A percentile compares a stretch with the other conserved stretches of the same genome.
These are phyloP conservation scores for Mallotus nudiflorus DNA, from an alignment of 345 rosid species.

Conservation along the genomic window DNA sequence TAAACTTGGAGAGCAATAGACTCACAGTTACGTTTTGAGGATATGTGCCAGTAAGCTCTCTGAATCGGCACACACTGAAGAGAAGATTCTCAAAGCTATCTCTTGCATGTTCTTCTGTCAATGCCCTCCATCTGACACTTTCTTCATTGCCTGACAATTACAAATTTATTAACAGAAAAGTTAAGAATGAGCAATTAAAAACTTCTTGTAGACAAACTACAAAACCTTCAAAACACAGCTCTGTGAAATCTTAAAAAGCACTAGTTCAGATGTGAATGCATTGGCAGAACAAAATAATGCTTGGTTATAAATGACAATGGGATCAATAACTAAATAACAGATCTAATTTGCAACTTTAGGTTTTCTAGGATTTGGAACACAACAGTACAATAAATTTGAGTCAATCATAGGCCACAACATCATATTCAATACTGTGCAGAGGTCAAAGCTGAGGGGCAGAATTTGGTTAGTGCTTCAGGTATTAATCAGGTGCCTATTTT, in stretches of 20 bases:
- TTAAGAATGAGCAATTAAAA: not conserved
- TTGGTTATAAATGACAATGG: not conserved
- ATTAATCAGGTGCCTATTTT: not conserved
- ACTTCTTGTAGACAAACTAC: not conserved
- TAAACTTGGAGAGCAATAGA: constrained; percentile 6
- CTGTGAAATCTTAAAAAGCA: not conserved
- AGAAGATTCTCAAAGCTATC: constrained; percentile 98
- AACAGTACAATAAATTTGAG: too few relatives aligned
- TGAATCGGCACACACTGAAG: constrained; percentile 84
- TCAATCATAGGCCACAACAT: too few relatives aligned
- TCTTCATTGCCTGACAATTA: constrained; percentile 61
- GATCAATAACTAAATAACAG: too few relatives aligned
- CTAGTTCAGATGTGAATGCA: not conserved
- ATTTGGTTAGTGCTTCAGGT: too few relatives aligned
- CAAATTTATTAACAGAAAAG: constrained; percentile 11
- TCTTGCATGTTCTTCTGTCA: constrained; percentile 97
- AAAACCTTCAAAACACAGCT: not conserved
- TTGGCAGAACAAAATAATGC: not conserved
- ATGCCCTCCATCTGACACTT: constrained; percentile 67
- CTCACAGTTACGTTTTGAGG: constrained; percentile 90
- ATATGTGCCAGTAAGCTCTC: constrained; percentile 90
- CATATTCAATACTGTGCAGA: too few relatives aligned
- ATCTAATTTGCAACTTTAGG: too few relatives aligned
- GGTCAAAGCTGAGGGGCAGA: too few relatives aligned
- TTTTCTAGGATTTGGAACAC: too few relatives aligned